These are phyloP conservation scores for Fulvia fulva DNA, from an alignment of 2,329 filamentous ascomycete species.

Conservation along the genomic window DNA sequence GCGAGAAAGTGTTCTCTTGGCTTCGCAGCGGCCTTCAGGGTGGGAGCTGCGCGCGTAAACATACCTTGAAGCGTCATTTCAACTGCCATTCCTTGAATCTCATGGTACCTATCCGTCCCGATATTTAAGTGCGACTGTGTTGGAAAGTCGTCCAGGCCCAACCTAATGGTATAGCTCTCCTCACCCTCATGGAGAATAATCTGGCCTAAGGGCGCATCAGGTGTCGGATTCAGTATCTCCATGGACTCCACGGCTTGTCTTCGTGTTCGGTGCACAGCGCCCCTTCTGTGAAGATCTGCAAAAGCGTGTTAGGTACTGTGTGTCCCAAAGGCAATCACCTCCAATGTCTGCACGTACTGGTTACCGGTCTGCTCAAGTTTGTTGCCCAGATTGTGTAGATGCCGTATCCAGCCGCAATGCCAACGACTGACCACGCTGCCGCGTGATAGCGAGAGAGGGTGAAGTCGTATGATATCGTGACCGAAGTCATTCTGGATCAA, in stretches of 20 bases:
- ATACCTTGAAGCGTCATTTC: background rate
- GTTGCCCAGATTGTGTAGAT: constrained; percentile 55
- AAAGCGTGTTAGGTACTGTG: background rate
- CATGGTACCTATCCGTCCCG: background rate
- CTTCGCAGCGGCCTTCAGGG: background rate
- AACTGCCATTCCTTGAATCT: background rate
- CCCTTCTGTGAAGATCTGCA: constrained; percentile 19
- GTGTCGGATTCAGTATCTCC: constrained; percentile 4
- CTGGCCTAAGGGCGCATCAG: constrained; percentile 15
- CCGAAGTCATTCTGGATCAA: constrained; percentile 12
- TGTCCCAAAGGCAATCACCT: background rate
- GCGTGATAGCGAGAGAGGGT: constrained; percentile 40
- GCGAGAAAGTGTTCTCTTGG: too few relatives aligned
- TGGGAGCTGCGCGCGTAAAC: background rate
- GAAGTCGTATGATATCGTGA: constrained; percentile 20
- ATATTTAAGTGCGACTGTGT: constrained; percentile 7
- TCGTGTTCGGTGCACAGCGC: constrained; percentile 20
- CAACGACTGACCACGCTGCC: constrained; percentile 54
- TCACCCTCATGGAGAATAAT: constrained; percentile 13
- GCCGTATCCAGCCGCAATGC: constrained; percentile 54
- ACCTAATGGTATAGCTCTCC: constrained; percentile 11
- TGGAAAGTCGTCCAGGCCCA: constrained; percentile 11
- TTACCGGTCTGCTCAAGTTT: constrained; percentile 6
- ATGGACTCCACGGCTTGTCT: background rate
- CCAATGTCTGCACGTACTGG: background rate